Evolutionary conservation across 306 rosid species (phyloP).

Genomic region (Medicago lupulina): DNA sequence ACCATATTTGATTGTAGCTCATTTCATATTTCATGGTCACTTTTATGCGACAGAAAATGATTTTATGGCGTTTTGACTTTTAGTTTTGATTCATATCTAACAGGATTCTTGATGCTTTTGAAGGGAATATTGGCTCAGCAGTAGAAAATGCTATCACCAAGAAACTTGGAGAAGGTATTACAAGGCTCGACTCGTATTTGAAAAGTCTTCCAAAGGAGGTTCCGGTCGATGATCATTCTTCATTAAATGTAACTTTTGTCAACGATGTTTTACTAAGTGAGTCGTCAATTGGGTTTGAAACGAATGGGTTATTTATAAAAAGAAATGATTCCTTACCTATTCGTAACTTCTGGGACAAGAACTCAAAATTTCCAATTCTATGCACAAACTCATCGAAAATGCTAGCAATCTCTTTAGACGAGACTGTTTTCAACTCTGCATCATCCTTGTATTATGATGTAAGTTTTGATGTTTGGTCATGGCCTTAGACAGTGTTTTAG

Average conservation of each 20-base stretch:
- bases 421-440: slow-evolving; percentile 85
- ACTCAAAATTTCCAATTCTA: slow-evolving; percentile 49
- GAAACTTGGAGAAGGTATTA: slow-evolving; percentile 71
- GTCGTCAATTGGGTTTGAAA: slow-evolving; percentile 76
- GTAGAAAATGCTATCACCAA: slow-evolving; percentile 73
- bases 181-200: slow-evolving; percentile 72
- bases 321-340: slow-evolving; percentile 40
- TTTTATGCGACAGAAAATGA: slow-evolving; percentile 28
- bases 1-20: slow-evolving; percentile 1
- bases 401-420: slow-evolving; percentile 85
- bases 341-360: slow-evolving; percentile 43
- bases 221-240: slow-evolving; percentile 67
- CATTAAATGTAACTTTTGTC: slow-evolving; percentile 75
- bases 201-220: slow-evolving; percentile 79
- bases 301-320: slow-evolving; percentile 75
- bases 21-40: neutral
- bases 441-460: slow-evolving; percentile 73
- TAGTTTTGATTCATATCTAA: slow-evolving; percentile 43
- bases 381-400: slow-evolving; percentile 75
- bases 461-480: slow-evolving; percentile 40
- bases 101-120: slow-evolving; percentile 88
- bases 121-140: slow-evolving; percentile 70
- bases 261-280: slow-evolving; percentile 62
- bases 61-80: slow-evolving; percentile 28
- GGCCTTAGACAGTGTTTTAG: neutral